Base-by-base conservation (phyloP, 192 early-diverging fungal species). In the Chytriomyces sp. region DNA sequence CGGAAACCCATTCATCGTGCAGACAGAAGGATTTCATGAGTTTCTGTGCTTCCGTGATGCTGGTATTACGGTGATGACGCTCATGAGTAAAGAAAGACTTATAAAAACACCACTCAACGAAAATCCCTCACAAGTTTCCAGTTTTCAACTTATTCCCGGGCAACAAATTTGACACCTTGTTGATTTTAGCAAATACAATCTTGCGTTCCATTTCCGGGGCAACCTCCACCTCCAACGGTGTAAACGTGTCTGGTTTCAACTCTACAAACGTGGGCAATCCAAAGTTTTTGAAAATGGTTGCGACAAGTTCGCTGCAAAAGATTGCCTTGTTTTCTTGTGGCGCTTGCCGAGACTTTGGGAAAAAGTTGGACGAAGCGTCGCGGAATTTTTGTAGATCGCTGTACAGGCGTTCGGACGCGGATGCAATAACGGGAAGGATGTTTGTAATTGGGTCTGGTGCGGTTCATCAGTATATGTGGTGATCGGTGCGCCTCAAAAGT, bases 291-390 rank as follows among this genome's bases (percentile, higher is more conserved):
- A 72, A 82, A 5, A 82, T 45, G 1, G 66, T 59, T 13, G 79
- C 79, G 16, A 80, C 78, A 10, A 82, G 60, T 60, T 82, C 77
- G 23, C 61, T 66, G 59, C 82, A 82, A 81, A 82, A 82, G 45
- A 82, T 75, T 18, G 7, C 13, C 11, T 67, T 67, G 7, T 13
- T 45, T 35, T 35, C 1, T 35, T 35, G 28, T 7, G 44, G 16
- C 11, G 23, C 11, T 24, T 24, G 10, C 62, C 26, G 10, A 18
- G 11, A n/a, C 35, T 16, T 16, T 10, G 13, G 28, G 16, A 20
- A 20, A 11, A 67, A 9, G 11, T 26, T 23, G 26, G 11, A 20
- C 3, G 44, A 46, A 3, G 65, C 44, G 11, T 28, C 44, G 1
- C 16, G n/a, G 20, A 16, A 20, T 8, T 46, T 16, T 5, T 26